Evolutionary conservation across 176 grass and related monocot species (phyloP).

Genomic region (Chloris gayana): DNA sequence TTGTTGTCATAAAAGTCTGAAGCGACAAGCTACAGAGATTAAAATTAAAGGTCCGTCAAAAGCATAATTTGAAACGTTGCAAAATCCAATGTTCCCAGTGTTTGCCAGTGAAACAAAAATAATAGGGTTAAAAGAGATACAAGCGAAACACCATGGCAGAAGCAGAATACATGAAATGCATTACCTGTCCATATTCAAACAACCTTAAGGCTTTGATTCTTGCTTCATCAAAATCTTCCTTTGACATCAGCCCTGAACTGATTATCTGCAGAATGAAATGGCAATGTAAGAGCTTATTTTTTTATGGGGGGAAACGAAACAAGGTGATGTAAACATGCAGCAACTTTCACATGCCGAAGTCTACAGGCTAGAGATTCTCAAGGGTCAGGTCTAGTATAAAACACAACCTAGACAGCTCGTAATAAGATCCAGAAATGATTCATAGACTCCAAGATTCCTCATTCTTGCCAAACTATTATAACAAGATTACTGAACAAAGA

Average conservation of each 20-base stretch:
- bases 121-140: not conserved
- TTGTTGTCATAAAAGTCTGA: not conserved
- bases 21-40: not conserved
- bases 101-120: conserved; percentile 1
- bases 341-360: not conserved
- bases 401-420: not conserved
- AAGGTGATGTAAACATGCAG: not conserved
- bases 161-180: not conserved
- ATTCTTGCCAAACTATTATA: not conserved
- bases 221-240: conserved; percentile 84
- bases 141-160: conserved; percentile 22
- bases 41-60: conserved; percentile 14
- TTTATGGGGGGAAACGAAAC: not conserved
- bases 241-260: conserved; percentile 77
- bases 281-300: conserved; percentile 22
- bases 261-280: conserved; percentile 64
- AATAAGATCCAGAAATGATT: conserved; percentile 7
- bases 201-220: conserved; percentile 81
- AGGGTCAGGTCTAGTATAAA: not conserved
- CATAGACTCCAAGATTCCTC: not conserved
- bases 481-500: not conserved
- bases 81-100: not conserved
- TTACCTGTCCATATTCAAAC: conserved; percentile 89
- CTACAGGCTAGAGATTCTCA: conserved; percentile 10
- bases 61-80: not conserved